Evolutionary conservation across 2,329 filamentous ascomycete genomes (phyloP), one percentile per base, ranked within the genome.

Genomic region (Aspergillus luchuensis): DNA sequence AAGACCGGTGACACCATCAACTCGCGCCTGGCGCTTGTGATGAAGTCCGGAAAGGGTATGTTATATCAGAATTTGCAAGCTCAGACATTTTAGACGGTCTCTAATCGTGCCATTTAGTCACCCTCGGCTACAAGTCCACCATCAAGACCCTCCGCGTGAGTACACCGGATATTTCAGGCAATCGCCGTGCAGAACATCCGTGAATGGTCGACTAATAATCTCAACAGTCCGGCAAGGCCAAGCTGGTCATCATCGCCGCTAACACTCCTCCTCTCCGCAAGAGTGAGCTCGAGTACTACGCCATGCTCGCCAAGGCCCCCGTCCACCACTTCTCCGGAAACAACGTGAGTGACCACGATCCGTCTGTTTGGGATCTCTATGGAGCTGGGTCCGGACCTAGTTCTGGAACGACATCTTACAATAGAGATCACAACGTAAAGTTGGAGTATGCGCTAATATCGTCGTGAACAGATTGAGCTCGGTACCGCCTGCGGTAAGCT

Each of bases 401-500:
- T 8, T 19, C 47, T 50, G n/a, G 25, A 30, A 10, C 19, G 25
- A 8, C n/a, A 2, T 10, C 13, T 11, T 30, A 10, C 23, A 33
- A 13, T 67, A 5, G 10, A 8, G 15, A 21, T 11, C 25, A 6
- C 11, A 10, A 2, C 10, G 5, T 67, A 64, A 61, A 65, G 68
- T 62, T 61, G 64, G 66, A 69, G 51, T 36, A 25, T 61, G 79
- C 70, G 86, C 87, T 89, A 83, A 89, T 85, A 76, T 73, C 67
- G 77, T 63, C 72, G 65, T 51, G 41, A 76, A 80, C 80, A 98
- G 93, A 97, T 98, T 79, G 95, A 98, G 85, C 87, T 99, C 71
- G 95, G 95, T 77, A 98, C 93, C 78, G 93, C 92, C 73, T 97
- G 93, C 85, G 95, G 95, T 86, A 98, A 98, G 87, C 90, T 99